phyloP scores from a whole-genome alignment of 2,329 filamentous ascomycete species.

The Cordyceps fumosorosea region DNA sequence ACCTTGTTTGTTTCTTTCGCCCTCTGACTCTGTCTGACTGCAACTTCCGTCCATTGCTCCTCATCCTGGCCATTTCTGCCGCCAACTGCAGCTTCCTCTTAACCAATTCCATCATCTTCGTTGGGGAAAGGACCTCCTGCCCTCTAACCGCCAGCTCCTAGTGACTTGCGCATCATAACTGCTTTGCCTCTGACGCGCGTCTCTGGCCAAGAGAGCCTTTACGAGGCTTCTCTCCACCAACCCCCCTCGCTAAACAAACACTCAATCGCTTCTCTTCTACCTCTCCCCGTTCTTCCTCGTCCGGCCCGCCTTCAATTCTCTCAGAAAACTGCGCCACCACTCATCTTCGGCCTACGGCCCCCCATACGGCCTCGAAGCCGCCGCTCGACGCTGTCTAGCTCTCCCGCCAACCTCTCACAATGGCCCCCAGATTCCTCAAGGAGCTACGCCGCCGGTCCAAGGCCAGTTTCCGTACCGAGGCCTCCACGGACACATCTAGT shows the following conservation, averaged over 20 bases:
- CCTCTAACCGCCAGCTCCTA: neutral
- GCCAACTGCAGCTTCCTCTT: neutral
- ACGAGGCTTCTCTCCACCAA: neutral
- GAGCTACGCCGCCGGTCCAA: conserved; percentile 71
- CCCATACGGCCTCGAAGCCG: neutral
- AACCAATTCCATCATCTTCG: neutral
- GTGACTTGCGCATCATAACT: neutral
- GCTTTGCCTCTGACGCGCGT: conserved; percentile 3
- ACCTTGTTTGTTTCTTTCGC: neutral
- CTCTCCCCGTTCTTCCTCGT: neutral
- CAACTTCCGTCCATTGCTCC: neutral
- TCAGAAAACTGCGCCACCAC: neutral
- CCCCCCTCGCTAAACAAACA: neutral
- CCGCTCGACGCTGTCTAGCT: neutral
- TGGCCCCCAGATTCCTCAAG: conserved; percentile 61
- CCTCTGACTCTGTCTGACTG: neutral
- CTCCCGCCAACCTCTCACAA: conserved; percentile 23
- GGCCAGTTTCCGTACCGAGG: conserved; percentile 63
- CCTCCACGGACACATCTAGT: conserved; percentile 55
- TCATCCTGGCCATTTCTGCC: neutral
- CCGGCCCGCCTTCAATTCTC: neutral
- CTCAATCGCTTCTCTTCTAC: neutral
- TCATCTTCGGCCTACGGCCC: neutral
- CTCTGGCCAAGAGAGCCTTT: conserved; percentile 2
- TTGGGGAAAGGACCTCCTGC: neutral